phyloP scores from a whole-genome alignment of 1,139 yeast species.

The Geotrichum macrosporum region DNA sequence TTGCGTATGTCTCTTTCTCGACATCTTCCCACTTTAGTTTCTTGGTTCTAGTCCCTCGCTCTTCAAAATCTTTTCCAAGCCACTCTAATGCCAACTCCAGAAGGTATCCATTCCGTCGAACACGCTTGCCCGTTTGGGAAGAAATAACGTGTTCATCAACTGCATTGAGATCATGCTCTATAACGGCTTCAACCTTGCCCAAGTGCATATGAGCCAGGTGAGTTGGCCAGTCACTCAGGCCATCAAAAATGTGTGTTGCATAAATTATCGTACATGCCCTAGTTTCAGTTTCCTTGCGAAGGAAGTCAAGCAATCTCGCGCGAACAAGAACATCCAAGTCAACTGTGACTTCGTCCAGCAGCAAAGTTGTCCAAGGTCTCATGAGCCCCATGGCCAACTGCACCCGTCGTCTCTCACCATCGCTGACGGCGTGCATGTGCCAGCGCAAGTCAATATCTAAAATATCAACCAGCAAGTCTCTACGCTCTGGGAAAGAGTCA shows the following conservation, averaged over 20 bases:
- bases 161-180: conserved; percentile 10
- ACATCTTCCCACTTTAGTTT: conserved; percentile 32
- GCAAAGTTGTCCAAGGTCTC: conserved; percentile 79
- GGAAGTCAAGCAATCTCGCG: conserved; percentile 62
- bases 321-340: conserved; percentile 92
- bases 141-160: not conserved
- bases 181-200: conserved; percentile 46
- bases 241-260: conserved; percentile 97
- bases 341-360: conserved; percentile 92
- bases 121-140: conserved; percentile 14
- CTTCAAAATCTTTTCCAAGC: conserved; percentile 41
- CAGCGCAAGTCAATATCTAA: conserved; percentile 81
- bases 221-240: conserved; percentile 86
- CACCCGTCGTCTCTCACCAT: conserved; percentile 92
- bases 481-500: conserved; percentile 61
- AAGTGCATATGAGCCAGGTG: conserved; percentile 71
- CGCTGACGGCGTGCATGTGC: conserved; percentile 90
- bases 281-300: conserved; percentile 61
- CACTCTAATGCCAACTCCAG: conserved; percentile 41
- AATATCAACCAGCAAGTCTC: conserved; percentile 68
- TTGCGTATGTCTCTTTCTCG: conserved; percentile 24
- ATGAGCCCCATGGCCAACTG: conserved; percentile 90
- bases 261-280: conserved; percentile 68
- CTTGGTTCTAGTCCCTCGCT: conserved; percentile 43
- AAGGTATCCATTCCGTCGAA: conserved; percentile 36